Base-by-base conservation (phyloP, 768 basidiomycete species). In the Cystobasidium ongulense region DNA sequence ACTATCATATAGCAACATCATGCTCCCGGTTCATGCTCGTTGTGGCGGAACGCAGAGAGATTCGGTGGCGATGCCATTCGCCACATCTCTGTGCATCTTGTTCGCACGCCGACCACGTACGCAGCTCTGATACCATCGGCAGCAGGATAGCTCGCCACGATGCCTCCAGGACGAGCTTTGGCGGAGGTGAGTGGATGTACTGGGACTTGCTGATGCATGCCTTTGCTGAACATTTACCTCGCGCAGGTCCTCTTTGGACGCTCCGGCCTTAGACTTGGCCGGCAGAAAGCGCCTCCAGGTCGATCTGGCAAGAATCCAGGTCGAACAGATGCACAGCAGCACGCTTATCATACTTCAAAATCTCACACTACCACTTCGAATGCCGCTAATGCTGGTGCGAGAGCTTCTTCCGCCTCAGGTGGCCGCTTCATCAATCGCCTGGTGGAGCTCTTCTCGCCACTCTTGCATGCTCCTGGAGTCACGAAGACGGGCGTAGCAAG, bases 231-330 rank as follows among this genome's bases (percentile, higher is more conserved):
- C 3, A 8, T 27, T 11, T 35, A 13, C 11, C 18, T 7, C 33
- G 2, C 8, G 33, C 68, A 71, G 68, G 68, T 59, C 68, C 68
- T 71, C 18, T 71, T 36, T 23, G 68, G 53, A 23, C 68, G 68
- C 68, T 59, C 53, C 68, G 43, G 57, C 57, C 11, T 27, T 27
- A 59, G 33, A 35, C 57, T 59, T 23, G 57, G 29, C 53, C 15
- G 68, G 41, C 68, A 43, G 18, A 36, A 29, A 59, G 33, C 21
- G 15, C 54, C 53, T 25, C 35, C 54, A 59, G 35, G 25, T 36
- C 21, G 57, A 29, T 15, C 57, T 59, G 33, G 7, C 29, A 7
- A 36, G 5, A 27, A 64, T 8, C 2, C 33, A 64, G 63, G 41
- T 13, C 41, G 63, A 4, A 39, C 23, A 25, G 63, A 64, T 7